Evolutionary conservation across 2,329 filamentous ascomycete species (phyloP).

Genomic region (Coniochaeta pulveracea): DNA sequence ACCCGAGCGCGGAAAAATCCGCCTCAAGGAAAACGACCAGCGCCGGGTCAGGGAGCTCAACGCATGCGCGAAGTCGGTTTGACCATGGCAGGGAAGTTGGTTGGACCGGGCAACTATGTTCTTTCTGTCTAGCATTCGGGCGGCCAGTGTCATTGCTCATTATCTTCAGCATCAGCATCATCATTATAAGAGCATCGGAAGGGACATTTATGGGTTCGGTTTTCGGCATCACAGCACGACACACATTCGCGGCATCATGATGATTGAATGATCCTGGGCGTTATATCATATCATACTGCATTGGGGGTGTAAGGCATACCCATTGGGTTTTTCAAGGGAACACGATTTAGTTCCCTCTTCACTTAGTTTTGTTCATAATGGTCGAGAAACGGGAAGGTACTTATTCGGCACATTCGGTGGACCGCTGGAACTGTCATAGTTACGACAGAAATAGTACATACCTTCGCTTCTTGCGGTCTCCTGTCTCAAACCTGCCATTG

Average conservation of each 20-base stretch:
- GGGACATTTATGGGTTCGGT: not conserved
- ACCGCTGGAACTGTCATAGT: too few relatives aligned
- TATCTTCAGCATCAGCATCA: conserved; percentile 1
- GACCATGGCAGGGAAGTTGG: conserved; percentile 66
- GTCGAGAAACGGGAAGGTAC: too few relatives aligned
- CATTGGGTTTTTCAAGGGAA: too few relatives aligned
- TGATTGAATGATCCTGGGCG: conserved; percentile 3
- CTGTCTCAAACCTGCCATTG: too few relatives aligned
- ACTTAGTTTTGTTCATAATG: too few relatives aligned
- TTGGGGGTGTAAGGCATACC: conserved; percentile 2
- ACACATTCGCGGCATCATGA: conserved; percentile 2
- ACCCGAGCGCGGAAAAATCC: conserved; percentile 65
- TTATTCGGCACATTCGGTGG: too few relatives aligned
- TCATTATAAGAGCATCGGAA: conserved; percentile 1
- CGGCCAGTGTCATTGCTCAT: conserved; percentile 6
- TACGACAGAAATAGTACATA: too few relatives aligned
- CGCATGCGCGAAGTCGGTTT: conserved; percentile 89
- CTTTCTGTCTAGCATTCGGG: conserved; percentile 48
- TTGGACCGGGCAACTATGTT: conserved; percentile 64
- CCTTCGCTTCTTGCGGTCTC: too few relatives aligned
- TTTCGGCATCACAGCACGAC: not conserved
- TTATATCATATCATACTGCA: not conserved
- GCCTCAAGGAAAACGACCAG: conserved; percentile 50
- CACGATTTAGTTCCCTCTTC: too few relatives aligned
- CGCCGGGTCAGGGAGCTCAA: conserved; percentile 80